These are phyloP conservation scores for Diaporthe sp. DNA, from an alignment of 2,329 filamentous ascomycete species.

Conservation along the genomic window DNA sequence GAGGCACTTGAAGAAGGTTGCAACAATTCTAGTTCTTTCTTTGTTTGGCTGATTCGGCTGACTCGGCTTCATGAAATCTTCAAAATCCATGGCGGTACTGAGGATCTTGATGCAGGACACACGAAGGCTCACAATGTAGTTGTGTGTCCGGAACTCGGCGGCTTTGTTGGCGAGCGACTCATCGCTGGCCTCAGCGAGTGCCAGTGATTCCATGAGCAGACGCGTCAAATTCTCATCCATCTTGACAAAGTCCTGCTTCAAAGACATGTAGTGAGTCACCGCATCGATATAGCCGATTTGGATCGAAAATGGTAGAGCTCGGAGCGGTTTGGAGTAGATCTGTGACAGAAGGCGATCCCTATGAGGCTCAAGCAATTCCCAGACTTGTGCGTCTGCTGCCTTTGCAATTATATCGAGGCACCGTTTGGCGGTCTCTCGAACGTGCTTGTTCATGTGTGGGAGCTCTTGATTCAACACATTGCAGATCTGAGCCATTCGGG, in stretches of 20 bases:
- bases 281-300: conserved; percentile 99
- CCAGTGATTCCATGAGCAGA: conserved; percentile 92
- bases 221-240: conserved; percentile 95
- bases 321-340: conserved; percentile 94
- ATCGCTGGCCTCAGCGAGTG: conserved; percentile 93
- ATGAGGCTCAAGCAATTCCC: conserved; percentile 90
- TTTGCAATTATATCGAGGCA: conserved; percentile 86
- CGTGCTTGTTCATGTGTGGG: conserved; percentile 95
- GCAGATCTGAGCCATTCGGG: conserved; percentile 82
- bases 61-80: conserved; percentile 83
- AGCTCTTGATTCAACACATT: conserved; percentile 89
- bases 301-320: conserved; percentile 91
- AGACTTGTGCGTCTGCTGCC: conserved; percentile 82
- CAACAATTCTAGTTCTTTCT: conserved; percentile 81
- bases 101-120: conserved; percentile 95
- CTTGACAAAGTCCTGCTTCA: conserved; percentile 89
- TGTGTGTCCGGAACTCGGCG: conserved; percentile 93
- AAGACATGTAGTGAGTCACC: conserved; percentile 92
- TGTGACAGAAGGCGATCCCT: conserved; percentile 91
- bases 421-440: conserved; percentile 87
- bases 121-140: conserved; percentile 90
- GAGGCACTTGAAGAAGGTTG: conserved; percentile 97
- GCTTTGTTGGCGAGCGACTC: conserved; percentile 94
- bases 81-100: conserved; percentile 92
- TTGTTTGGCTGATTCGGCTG: conserved; percentile 68